Percentiles rank a stretch among this genome's conserved stretches.
phyloP scores from a whole-genome alignment of 1,284 basidiomycete species.

The Bondarzewia mesenterica region DNA sequence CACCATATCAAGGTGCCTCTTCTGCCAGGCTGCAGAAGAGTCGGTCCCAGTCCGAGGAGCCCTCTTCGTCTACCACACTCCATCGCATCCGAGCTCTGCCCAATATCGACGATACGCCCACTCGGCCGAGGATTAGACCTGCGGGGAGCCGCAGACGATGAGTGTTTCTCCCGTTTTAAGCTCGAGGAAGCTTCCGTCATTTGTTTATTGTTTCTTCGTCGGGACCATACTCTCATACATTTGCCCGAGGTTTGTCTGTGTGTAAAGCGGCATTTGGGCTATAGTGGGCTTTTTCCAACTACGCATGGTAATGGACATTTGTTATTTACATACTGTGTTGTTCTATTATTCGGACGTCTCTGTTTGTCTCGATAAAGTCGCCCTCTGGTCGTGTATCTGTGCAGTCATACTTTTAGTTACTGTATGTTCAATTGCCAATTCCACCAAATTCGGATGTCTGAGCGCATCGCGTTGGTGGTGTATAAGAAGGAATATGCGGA shows the following conservation, averaged over 20 bases:
- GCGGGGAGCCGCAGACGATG: conserved; percentile 17
- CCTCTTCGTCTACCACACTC: conserved; percentile 16
- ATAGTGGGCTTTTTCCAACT: background rate
- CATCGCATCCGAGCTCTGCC: conserved; percentile 21
- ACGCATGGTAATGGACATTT: background rate
- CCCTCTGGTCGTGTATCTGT: background rate
- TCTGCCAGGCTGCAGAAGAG: conserved; percentile 5
- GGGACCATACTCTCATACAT: background rate
- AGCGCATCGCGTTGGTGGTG: too few species aligned
- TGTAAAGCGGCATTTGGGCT: background rate
- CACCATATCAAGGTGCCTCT: conserved; percentile 2
- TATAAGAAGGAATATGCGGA: too few species aligned
- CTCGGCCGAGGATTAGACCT: conserved; percentile 44
- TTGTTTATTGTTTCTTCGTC: background rate
- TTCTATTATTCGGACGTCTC: background rate
- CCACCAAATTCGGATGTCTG: too few species aligned
- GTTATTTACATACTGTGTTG: background rate
- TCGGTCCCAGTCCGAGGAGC: conserved; percentile 9
- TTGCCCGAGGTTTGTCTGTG: background rate
- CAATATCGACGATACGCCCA: conserved; percentile 52
- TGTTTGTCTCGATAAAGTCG: background rate
- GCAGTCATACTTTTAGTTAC: too few species aligned
- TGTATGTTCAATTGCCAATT: too few species aligned
- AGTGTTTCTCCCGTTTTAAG: background rate
- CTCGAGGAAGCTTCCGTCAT: background rate